Percentiles rank a stretch among this genome's conserved stretches.
These are phyloP conservation scores for Metschnikowia henanensis DNA, from an alignment of 805 yeast species.

Conservation along the genomic window DNA sequence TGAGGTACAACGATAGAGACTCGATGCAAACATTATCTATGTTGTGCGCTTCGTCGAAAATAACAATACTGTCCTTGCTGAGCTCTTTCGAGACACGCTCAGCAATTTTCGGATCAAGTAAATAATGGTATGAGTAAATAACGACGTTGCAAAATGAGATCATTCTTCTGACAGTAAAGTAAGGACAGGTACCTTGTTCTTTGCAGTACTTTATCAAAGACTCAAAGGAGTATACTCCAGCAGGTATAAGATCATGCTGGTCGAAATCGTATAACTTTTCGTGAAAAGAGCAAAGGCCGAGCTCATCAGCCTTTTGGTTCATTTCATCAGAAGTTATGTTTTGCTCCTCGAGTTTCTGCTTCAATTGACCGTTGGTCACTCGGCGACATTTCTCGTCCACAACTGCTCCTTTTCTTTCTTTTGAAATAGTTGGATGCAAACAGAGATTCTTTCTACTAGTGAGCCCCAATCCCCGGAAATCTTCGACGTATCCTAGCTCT, in stretches of 20 bases:
- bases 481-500: conserved; percentile 85
- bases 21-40: conserved; percentile 99
- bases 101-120: conserved; percentile 95
- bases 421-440: conserved; percentile 81
- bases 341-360: conserved; percentile 55
- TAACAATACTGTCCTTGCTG: conserved; percentile 89
- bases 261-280: conserved; percentile 86
- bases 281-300: conserved; percentile 75
- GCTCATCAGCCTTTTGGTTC: conserved; percentile 37
- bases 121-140: conserved; percentile 94
- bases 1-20: conserved; percentile 85
- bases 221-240: conserved; percentile 95
- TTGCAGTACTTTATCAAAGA: conserved; percentile 76
- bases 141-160: conserved; percentile 90
- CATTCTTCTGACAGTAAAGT: conserved; percentile 97
- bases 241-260: conserved; percentile 85
- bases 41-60: conserved; percentile 98
- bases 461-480: conserved; percentile 90
- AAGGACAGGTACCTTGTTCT: conserved; percentile 84
- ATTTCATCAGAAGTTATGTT: conserved; percentile 49
- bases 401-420: conserved; percentile 85
- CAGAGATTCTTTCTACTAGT: conserved; percentile 95
- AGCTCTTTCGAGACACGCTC: conserved; percentile 92
- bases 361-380: conserved; percentile 88
- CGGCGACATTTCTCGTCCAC: conserved; percentile 97